Base-by-base conservation (phyloP, 2,329 filamentous ascomycete genomes). In the Microdochium trichocladiopsis region DNA sequence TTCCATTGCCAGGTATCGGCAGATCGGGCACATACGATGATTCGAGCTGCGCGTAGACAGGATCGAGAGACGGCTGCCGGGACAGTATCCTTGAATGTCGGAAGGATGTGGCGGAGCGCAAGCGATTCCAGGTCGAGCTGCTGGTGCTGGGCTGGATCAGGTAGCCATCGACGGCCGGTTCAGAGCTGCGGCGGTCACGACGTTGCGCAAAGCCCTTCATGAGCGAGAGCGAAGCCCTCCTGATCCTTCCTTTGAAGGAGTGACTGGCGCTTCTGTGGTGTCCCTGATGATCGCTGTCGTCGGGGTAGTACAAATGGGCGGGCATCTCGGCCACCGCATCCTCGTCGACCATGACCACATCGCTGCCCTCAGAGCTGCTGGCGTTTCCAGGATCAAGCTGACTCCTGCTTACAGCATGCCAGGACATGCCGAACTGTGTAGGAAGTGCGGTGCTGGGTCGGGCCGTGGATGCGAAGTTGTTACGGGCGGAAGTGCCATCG, bases 171-270 rank as follows among this genome's bases (percentile, higher is more conserved):
- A 56, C 52, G 31, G 28, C 50, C 23, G 63, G 54, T 48, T 66
- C 64, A 3, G 66, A 68, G 48, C 64, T 60, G 23, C 64, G 63
- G n/a, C 71, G 69, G 52, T 63, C 59, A 25, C 77, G 72, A 37
- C 77, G 69, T 50, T 76, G 71, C 8, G 79, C 75, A 28, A 82
- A 74, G 28, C 74, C 75, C 59, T 76, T 67, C 49, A 69, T 76
- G 50, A 83, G 61, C 9, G 77, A 79, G 50, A 80, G 60, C 2
- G 80, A 83, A 1, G 80, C 80, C 10, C 80, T 71, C 23, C 79
- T 75, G 49, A 83, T 69, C 56, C 76, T 78, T 48, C 75, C 73
- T 61, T 75, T 79, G 52, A 83, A 54, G 14, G 63, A 61, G 9
- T 21, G 18, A 18, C 41, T 45, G 14, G 41, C 41, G 41, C 21